Conservation (phyloP, 495 filamentous ascomycete species). For the Penicillium antarcticum region DNA sequence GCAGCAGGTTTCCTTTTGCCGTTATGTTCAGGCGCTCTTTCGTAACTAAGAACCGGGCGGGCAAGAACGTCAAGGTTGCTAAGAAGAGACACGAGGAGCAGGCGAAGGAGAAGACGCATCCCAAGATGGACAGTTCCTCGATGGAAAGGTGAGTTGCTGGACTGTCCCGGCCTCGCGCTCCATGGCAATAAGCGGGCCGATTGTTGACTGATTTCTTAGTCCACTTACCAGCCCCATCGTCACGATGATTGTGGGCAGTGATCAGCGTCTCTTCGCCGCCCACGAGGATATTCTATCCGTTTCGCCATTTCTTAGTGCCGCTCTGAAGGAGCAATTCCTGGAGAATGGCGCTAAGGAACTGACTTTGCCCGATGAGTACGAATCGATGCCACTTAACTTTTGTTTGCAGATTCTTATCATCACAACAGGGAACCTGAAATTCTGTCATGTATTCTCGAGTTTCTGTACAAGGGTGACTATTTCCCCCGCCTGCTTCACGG, state of each 20-base stretch:
- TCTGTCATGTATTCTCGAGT: conserved; percentile 66
- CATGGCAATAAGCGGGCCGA: too few species aligned
- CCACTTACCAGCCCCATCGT: conserved; percentile 74
- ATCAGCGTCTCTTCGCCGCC: conserved; percentile 74
- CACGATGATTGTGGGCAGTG: conserved; percentile 74
- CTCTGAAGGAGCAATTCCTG: conserved; percentile 56
- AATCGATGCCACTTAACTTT: not conserved
- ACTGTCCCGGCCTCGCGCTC: too few species aligned
- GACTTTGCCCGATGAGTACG: conserved; percentile 57
- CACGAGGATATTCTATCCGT: conserved; percentile 63
- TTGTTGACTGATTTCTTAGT: conserved; percentile 28
- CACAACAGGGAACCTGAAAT: conserved; percentile 56
- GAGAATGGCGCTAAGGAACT: conserved; percentile 53
- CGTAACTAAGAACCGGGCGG: conserved; percentile 67
- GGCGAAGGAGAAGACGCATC: conserved; percentile 72
- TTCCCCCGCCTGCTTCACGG: conserved; percentile 51
- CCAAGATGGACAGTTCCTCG: conserved; percentile 53
- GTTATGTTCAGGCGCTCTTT: conserved; percentile 86
- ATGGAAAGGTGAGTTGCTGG: conserved; percentile 42
- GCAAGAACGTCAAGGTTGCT: conserved; percentile 70
- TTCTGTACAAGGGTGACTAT: conserved; percentile 71
- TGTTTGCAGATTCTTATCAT: not conserved
- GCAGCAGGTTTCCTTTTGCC: conserved; percentile 22
- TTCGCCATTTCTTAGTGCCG: conserved; percentile 56
- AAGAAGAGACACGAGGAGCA: conserved; percentile 73